Conservation (phyloP, 2,329 filamentous ascomycete genomes). For the Sclerotinia trifoliorum region DNA sequence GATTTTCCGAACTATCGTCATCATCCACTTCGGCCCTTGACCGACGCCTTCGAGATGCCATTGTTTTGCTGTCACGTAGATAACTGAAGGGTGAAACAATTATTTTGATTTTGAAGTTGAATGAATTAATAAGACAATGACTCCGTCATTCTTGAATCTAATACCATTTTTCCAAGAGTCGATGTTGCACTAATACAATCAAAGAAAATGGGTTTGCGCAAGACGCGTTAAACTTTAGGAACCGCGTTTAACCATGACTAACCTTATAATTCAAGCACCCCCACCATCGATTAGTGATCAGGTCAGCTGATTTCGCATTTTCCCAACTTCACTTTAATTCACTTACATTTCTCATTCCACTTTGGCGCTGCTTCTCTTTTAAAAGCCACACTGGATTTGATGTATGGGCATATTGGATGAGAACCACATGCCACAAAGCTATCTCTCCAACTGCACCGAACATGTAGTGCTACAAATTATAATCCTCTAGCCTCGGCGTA, state of each 20-base stretch:
- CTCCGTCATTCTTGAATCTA: neutral
- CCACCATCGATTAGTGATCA: slow-evolving; percentile 1
- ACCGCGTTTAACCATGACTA: neutral
- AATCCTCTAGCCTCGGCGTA: neutral
- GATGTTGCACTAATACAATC: neutral
- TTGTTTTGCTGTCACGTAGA: slow-evolving; percentile 23
- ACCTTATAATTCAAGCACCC: neutral
- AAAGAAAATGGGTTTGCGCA: neutral
- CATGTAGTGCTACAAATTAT: neutral
- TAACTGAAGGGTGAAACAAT: no score
- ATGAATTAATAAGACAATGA: neutral
- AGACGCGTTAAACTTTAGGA: slow-evolving; percentile 8
- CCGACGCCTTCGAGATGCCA: slow-evolving; percentile 25
- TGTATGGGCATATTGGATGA: neutral
- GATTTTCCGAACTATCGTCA: slow-evolving; percentile 31
- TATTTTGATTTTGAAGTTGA: neutral
- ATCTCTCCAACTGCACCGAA: neutral
- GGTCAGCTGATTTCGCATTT: slow-evolving; percentile 17
- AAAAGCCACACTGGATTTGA: neutral
- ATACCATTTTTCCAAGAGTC: neutral
- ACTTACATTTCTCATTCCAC: neutral
- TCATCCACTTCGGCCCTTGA: slow-evolving; percentile 33
- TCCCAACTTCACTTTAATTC: slow-evolving; percentile 4
- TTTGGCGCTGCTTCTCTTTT: neutral
- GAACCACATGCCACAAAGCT: neutral